Conservation (phyloP, 148 eudicot species). For the Vaccinium macrocarpon region DNA sequence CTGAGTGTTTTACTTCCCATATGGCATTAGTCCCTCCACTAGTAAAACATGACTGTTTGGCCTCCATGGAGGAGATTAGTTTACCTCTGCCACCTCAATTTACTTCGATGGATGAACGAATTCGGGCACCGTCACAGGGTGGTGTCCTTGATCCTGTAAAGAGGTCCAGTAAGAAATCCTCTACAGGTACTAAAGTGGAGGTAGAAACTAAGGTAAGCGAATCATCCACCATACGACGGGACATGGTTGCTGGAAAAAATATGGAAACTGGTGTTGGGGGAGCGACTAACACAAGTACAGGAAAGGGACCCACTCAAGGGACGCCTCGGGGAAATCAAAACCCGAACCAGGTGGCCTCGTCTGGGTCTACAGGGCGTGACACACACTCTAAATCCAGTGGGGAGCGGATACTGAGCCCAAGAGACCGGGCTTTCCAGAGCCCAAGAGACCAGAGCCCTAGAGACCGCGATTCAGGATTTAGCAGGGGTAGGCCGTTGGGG, state of each 20-base stretch:
- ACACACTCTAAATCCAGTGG: conserved; percentile 32
- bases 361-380: conserved; percentile 30
- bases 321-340: conserved; percentile 25
- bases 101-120: conserved; percentile 23
- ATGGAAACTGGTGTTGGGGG: conserved; percentile 29
- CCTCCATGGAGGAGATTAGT: conserved; percentile 49
- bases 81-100: conserved; percentile 33
- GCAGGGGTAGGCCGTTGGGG: conserved; percentile 48
- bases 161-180: conserved; percentile 40
- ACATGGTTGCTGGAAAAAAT: conserved; percentile 12
- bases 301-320: conserved; percentile 34
- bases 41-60: conserved; percentile 47
- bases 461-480: conserved; percentile 38
- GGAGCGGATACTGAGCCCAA: conserved; percentile 44
- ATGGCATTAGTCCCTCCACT: conserved; percentile 57
- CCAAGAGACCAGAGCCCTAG: conserved; percentile 28
- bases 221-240: conserved; percentile 19
- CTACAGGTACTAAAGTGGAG: conserved; percentile 33
- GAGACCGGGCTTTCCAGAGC: conserved; percentile 52
- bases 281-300: conserved; percentile 35
- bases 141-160: conserved; percentile 33
- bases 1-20: conserved; percentile 65
- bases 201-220: conserved; percentile 35
- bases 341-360: conserved; percentile 25
- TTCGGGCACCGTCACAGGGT: conserved; percentile 25